These are phyloP conservation scores for Myxozyma neglecta DNA, from an alignment of 805 yeast genomes.

Conservation along the genomic window DNA sequence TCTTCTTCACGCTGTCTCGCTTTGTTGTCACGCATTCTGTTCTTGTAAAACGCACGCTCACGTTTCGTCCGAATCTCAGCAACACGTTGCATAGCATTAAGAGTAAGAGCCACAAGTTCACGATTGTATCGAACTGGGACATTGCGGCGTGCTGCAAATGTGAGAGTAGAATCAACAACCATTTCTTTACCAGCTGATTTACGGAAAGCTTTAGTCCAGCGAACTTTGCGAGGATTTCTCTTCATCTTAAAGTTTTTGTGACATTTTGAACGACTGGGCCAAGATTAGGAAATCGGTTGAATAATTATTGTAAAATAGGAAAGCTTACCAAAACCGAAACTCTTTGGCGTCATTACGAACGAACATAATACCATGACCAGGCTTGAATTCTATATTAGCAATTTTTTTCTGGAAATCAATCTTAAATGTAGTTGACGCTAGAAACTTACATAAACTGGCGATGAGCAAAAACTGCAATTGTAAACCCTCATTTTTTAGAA, in stretches of 20 bases:
- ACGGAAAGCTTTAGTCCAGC: conserved; percentile 98
- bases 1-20: conserved; percentile 82
- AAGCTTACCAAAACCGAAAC: conserved; percentile 75
- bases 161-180: conserved; percentile 93
- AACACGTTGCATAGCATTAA: conserved; percentile 92
- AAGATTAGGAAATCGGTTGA: not conserved
- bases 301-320: not conserved
- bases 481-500: conserved; percentile 68
- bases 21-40: conserved; percentile 97
- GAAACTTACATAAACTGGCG: conserved; percentile 71
- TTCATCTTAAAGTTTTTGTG: conserved; percentile 96
- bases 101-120: conserved; percentile 89
- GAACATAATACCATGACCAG: conserved; percentile 77
- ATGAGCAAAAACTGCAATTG: conserved; percentile 94
- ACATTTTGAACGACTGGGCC: conserved; percentile 75
- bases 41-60: conserved; percentile 98
- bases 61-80: conserved; percentile 95
- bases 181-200: conserved; percentile 98
- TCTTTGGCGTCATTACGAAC: conserved; percentile 98
- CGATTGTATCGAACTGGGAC: conserved; percentile 97
- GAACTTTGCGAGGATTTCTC: conserved; percentile 90
- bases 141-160: conserved; percentile 96
- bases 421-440: not conserved
- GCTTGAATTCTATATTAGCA: conserved; percentile 22
- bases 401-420: not conserved